Evolutionary conservation across 2,329 filamentous ascomycete genomes (phyloP), one percentile per base, ranked within the genome.

Genomic region (Colletotrichum karsti): DNA sequence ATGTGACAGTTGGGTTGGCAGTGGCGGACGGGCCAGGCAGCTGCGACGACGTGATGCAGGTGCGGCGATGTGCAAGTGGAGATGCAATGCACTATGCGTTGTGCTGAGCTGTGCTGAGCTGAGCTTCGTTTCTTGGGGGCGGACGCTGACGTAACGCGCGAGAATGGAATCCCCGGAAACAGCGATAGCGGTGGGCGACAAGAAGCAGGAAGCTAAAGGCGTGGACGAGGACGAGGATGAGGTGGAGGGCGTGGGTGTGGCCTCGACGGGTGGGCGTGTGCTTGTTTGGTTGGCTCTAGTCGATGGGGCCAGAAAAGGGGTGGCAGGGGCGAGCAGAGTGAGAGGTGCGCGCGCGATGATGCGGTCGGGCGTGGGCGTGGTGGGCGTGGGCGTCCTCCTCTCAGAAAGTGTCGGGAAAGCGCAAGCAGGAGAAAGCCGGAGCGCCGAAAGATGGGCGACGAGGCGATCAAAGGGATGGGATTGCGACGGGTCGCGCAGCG

Each of bases 61-160:
- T 42, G 30, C 50, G n/a, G 41, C 18, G 60, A 24, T 18, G 64
- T 37, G 59, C 44, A 30, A 48, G n/a, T n/a, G 61, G 30, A 48
- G 35, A 39, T 35, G 53, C 22, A 54, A 62, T 56, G 39, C 53
- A 46, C 50, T 51, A 54, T 53, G 60, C 39, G 35, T 26, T 39
- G 35, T 42, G 46, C 51, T 60, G 51, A 33, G 42, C 42, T 44
- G 35, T 30, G 26, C 30, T 54, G 42, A 55, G 48, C 24, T 30
- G 26, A 58, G 20, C 24, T 26, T 9, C 33, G 33, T 12, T 15
- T 9, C 10, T 13, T 12, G 33, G 39, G 50, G 55, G 63, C 13
- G 9, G 44, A 58, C 42, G 69, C 69, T 71, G 67, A 70, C 69
- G 69, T 71, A 69, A 70, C n/a, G n/a, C n/a, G n/a, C n/a, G n/a